These are phyloP conservation scores for Erodium maritimum DNA, from an alignment of 345 rosid species.

Conservation along the genomic window DNA sequence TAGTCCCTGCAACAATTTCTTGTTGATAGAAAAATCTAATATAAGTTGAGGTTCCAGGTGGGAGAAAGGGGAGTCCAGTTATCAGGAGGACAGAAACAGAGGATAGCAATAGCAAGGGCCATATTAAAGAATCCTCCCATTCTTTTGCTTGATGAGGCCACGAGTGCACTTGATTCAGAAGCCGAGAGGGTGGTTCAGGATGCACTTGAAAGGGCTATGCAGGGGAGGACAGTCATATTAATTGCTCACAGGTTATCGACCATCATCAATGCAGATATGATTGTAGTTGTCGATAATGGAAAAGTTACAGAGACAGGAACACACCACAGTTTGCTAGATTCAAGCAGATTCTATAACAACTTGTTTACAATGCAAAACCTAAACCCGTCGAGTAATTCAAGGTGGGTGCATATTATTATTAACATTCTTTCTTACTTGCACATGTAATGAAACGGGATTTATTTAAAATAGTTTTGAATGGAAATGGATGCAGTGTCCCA, in stretches of 20 bases:
- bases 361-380: slow-evolving; percentile 39
- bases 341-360: slow-evolving; percentile 29
- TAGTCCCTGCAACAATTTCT: no score
- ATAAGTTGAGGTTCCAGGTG: slow-evolving; percentile 27
- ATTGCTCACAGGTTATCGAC: slow-evolving; percentile 59
- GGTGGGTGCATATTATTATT: slow-evolving; percentile 20
- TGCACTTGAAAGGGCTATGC: slow-evolving; percentile 50
- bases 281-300: slow-evolving; percentile 51
- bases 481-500: slow-evolving; percentile 11
- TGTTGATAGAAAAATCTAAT: no score
- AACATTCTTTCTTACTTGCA: no score
- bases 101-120: slow-evolving; percentile 63
- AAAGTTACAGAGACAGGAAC: slow-evolving; percentile 44
- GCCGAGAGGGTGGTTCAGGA: slow-evolving; percentile 51
- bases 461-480: no score
- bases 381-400: slow-evolving; percentile 12
- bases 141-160: slow-evolving; percentile 60
- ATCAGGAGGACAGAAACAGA: slow-evolving; percentile 65
- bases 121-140: slow-evolving; percentile 54
- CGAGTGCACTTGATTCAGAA: slow-evolving; percentile 60
- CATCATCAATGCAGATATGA: slow-evolving; percentile 40
- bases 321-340: slow-evolving; percentile 34
- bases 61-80: slow-evolving; percentile 60
- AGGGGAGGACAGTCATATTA: slow-evolving; percentile 45
- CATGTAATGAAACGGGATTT: no score